These are phyloP conservation scores for Colletotrichum magnum DNA, from an alignment of 2,329 filamentous ascomycete genomes.

Conservation along the genomic window DNA sequence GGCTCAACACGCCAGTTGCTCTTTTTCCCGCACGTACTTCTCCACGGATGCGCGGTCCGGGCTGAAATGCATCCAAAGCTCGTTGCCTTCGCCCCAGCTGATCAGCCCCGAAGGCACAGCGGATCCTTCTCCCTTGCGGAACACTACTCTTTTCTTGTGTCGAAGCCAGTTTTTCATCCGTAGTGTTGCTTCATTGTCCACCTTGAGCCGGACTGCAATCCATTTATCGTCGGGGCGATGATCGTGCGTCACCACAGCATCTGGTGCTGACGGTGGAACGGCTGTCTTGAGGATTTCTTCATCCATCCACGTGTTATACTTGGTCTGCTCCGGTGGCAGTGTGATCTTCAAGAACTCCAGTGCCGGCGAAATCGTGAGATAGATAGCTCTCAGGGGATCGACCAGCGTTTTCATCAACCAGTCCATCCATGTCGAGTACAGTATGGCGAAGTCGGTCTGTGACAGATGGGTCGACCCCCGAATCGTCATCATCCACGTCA, in stretches of 20 bases:
- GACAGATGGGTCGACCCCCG: constrained; percentile 75
- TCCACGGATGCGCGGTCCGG: constrained; percentile 46
- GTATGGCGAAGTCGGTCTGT: constrained; percentile 76
- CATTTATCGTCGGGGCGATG: constrained; percentile 71
- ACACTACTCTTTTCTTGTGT: constrained; percentile 48
- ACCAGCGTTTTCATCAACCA: constrained; percentile 74
- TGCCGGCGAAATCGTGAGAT: constrained; percentile 73
- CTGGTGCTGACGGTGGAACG: constrained; percentile 46
- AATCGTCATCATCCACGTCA: constrained; percentile 66
- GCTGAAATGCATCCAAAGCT: constrained; percentile 52
- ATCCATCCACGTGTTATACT: constrained; percentile 66
- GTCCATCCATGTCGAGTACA: constrained; percentile 73
- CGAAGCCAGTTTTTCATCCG: constrained; percentile 61
- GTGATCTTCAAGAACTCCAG: constrained; percentile 73
- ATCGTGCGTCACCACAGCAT: constrained; percentile 62
- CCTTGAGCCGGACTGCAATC: constrained; percentile 69
- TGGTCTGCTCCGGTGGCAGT: constrained; percentile 61
- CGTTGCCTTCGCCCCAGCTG: constrained; percentile 47
- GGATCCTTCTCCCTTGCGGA: constrained; percentile 48
- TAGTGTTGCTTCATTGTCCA: constrained; percentile 70
- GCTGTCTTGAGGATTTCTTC: constrained; percentile 64
- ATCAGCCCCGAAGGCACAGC: constrained; percentile 48
- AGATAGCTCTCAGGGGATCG: constrained; percentile 73
- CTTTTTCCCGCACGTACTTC: constrained; percentile 30
- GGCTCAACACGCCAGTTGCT: constrained; percentile 3